These are phyloP conservation scores for Calonectria pseudoturangicola DNA, from an alignment of 2,329 filamentous ascomycete genomes.

Conservation along the genomic window DNA sequence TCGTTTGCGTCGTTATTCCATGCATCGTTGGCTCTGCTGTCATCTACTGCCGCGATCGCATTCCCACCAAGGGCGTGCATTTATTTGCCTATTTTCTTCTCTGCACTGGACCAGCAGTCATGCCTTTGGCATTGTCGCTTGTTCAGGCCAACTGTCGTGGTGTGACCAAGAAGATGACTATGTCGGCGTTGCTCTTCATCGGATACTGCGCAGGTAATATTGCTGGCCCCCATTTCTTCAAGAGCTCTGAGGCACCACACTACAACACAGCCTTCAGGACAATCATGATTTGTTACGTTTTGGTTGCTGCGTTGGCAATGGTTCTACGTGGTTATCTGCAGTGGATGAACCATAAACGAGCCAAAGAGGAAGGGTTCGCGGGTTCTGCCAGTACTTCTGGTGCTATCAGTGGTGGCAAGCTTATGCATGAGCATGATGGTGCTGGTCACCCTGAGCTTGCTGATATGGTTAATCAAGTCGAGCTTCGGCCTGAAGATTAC, in stretches of 20 bases:
- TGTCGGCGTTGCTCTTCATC: constrained; percentile 73
- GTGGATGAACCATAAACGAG: constrained; percentile 65
- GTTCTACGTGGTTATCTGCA: constrained; percentile 68
- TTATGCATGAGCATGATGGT: constrained; percentile 27
- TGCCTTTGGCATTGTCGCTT: constrained; percentile 73
- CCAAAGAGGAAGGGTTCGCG: constrained; percentile 64
- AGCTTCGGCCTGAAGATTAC: constrained; percentile 61
- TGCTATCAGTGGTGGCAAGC: constrained; percentile 56
- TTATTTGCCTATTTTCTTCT: constrained; percentile 76
- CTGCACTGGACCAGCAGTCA: constrained; percentile 70
- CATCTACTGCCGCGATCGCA: constrained; percentile 67
- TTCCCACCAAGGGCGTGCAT: constrained; percentile 64
- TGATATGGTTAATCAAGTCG: constrained; percentile 23
- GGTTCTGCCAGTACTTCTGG: constrained; percentile 61
- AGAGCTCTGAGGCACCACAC: constrained; percentile 66
- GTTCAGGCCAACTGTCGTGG: constrained; percentile 74
- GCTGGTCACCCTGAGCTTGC: not conserved
- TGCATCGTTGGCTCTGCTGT: constrained; percentile 72
- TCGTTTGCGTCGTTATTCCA: constrained; percentile 69
- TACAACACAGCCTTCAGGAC: constrained; percentile 73
- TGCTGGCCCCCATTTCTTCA: constrained; percentile 73
- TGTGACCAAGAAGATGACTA: constrained; percentile 77
- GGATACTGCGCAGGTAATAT: constrained; percentile 75
- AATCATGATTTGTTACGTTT: constrained; percentile 74
- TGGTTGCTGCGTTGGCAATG: constrained; percentile 67